Evolutionary conservation across 495 filamentous ascomycete species (phyloP), one percentile per base, ranked within the genome.

Genomic region (Aspergillus biplanus): DNA sequence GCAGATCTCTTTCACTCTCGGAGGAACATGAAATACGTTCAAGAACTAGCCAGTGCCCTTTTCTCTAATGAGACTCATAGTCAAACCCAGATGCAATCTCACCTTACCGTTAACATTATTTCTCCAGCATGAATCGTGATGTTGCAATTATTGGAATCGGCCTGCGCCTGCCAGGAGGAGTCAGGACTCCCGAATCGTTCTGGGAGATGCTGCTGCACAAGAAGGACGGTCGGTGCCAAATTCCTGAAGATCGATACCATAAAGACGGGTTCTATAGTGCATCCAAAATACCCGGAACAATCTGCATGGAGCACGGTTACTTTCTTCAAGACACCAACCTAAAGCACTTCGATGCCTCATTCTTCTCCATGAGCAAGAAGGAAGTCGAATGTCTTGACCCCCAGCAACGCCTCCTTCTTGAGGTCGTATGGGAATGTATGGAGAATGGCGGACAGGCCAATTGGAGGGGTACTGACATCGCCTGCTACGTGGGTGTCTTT

Each of bases 401-500:
- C 7, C 62, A 58, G 39, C 59, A 62, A 9, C 47, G 59, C 1
- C 62, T 62, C 13, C 31, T 75, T 7, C 58, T 74, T 0, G 74
- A 77, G 34, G 69, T 77, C 0, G 66, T 68, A 7, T 57, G 62
- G n/a, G 73, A 75, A 50, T 65, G 60, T 33, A 32, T 75, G 2
- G 69, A 75, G 37, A 65, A 56, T 18, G 76, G 76, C 0, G 85
- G 85, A 0, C 75, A 80, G 57, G 64, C 65, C 5, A 39, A 70
- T 52, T 85, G 67, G 62, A 67, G 71, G 1, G 82, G 82, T 0
- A 71, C 31, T 11, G 15, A 50, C n/a, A 73, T 82, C 3, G 83
- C 83, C 0, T 73, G 67, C 56, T 87, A 79, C 53, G 65, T 84
- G 2, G 85, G 84, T 2, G 69, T 56, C 15, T 84, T 80, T 64